Base-by-base conservation (phyloP, 2,329 filamentous ascomycete species). In the Arthrobotrys sinensis region DNA sequence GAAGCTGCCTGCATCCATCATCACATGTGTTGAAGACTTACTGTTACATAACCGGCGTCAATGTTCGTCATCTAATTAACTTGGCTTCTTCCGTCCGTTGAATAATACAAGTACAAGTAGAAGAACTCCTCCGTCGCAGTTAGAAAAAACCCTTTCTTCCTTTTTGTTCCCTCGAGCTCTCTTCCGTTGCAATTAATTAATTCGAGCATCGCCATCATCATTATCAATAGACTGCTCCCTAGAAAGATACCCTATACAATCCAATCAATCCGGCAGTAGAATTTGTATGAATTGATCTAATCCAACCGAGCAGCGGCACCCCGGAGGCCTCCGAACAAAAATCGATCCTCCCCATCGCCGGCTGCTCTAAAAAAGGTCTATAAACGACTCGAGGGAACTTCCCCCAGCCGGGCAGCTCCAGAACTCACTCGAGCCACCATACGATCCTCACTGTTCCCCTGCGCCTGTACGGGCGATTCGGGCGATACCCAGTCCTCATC, bases 381-480 rank as follows among this genome's bases (percentile, higher is more conserved):
- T 19, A 21, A 43, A 36, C 12, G 32, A 52, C 14, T 19, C 19
- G 62, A 66, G 28, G 65, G 36, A 55, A 21, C 28, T n/a, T 46
- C 70, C 48, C 72, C 72, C 55, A 70, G 55, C 55, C 63, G 71
- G 71, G 71, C 72, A 76, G 72, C 72, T 76, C 72, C 38, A 14
- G 12, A 60, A 11, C 52, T 46, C 50, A 65, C 40, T 62, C 38
- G 55, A 50, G 57, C 53, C 75, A 78, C 62, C 75, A 78, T 78
- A 63, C 75, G 67, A 78, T 71, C 67, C 62, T 67, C 68, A 78
- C 34, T 78, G 19, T 63, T 71, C 63, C 62, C 67, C 62, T 78
- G 75, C 67, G 75, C 75, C 75, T 72, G 75, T 64, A 36, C 43
- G 71, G 75, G 75, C 75, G 67, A 78, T 68, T 68, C 67, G 62